Conservation (phyloP, 2,329 filamentous ascomycete genomes). For the Alternaria solani region DNA sequence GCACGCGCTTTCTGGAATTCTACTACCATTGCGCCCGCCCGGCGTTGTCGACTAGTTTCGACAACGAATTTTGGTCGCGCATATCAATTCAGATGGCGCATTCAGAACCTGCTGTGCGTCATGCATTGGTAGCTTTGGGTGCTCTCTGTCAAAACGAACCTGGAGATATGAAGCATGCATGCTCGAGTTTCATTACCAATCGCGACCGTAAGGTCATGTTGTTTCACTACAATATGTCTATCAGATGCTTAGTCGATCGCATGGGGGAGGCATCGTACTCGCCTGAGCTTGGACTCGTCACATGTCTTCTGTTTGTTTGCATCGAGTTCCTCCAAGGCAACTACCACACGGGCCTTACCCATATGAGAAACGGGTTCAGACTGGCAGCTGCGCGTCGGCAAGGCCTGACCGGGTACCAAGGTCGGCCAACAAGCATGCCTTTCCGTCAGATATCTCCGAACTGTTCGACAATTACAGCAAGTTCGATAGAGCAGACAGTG, state of each 20-base stretch:
- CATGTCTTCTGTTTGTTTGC: constrained; percentile 55
- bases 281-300: constrained; percentile 51
- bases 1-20: constrained; percentile 46
- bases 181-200: constrained; percentile 14
- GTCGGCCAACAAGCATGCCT: background rate
- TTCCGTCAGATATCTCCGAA: background rate
- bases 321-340: constrained; percentile 56
- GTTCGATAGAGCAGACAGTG: constrained; percentile 26
- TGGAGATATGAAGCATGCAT: constrained; percentile 29
- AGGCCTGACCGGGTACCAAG: background rate
- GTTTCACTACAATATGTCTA: constrained; percentile 55
- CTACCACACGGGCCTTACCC: constrained; percentile 51
- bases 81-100: constrained; percentile 54
- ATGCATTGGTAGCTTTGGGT: constrained; percentile 55
- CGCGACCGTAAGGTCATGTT: constrained; percentile 39
- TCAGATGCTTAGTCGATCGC: constrained; percentile 44
- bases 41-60: constrained; percentile 47
- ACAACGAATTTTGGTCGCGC: constrained; percentile 53
- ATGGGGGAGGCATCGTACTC: constrained; percentile 44
- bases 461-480: background rate
- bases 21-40: constrained; percentile 52
- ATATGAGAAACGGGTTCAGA: constrained; percentile 56
- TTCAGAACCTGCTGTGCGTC: constrained; percentile 53
- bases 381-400: background rate
- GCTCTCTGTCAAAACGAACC: constrained; percentile 42